These are phyloP conservation scores for Epicoccum sorghinum DNA, from an alignment of 2,329 filamentous ascomycete species.

Conservation along the genomic window DNA sequence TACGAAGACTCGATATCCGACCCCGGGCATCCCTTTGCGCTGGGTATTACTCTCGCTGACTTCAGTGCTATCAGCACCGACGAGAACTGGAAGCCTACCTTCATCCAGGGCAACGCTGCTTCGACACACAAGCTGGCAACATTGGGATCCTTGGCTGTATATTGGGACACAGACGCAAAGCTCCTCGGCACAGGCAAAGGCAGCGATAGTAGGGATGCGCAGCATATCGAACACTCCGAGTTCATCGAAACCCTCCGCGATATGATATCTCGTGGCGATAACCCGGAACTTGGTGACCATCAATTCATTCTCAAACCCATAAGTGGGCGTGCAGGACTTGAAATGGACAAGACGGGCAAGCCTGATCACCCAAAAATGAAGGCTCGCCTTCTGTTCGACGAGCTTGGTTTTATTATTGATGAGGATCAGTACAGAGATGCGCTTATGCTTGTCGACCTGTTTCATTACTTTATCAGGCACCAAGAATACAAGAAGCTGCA, in stretches of 20 bases:
- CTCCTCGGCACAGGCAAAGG: constrained; percentile 84
- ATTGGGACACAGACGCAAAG: constrained; percentile 95
- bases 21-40: constrained; percentile 91
- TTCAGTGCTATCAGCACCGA: constrained; percentile 98
- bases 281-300: constrained; percentile 64
- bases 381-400: constrained; percentile 89
- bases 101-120: constrained; percentile 83
- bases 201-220: constrained; percentile 62
- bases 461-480: constrained; percentile 97
- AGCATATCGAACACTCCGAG: constrained; percentile 73
- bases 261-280: constrained; percentile 77
- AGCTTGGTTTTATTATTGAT: constrained; percentile 96
- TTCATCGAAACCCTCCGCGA: constrained; percentile 77
- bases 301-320: constrained; percentile 97
- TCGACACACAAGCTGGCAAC: constrained; percentile 94
- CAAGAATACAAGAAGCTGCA: constrained; percentile 96
- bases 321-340: constrained; percentile 90
- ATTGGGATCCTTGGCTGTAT: constrained; percentile 86
- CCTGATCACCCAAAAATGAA: constrained; percentile 83
- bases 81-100: constrained; percentile 91
- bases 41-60: constrained; percentile 90
- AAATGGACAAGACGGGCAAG: constrained; percentile 91
- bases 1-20: constrained; percentile 98
- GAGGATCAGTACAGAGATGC: constrained; percentile 97
- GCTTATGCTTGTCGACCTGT: constrained; percentile 96